These are phyloP conservation scores for Yamadazyma jaroonii DNA, from an alignment of 1,139 yeast genomes.

Conservation along the genomic window DNA sequence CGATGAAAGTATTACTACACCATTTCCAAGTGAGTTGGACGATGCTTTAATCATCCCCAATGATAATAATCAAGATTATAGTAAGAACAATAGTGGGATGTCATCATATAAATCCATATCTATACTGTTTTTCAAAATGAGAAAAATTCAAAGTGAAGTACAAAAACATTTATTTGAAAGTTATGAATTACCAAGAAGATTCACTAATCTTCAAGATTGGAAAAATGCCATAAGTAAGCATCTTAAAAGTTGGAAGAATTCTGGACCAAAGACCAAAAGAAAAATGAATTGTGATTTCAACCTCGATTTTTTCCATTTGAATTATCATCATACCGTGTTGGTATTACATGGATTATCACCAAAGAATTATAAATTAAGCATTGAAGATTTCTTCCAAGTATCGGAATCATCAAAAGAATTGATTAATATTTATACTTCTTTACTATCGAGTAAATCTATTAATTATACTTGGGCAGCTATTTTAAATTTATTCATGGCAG, in stretches of 20 bases:
- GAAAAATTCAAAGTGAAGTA: conserved; percentile 76
- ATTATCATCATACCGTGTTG: conserved; percentile 73
- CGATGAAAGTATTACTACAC: conserved; percentile 61
- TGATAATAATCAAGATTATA: conserved; percentile 20
- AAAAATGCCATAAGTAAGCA: conserved; percentile 46
- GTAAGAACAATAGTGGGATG: conserved; percentile 25
- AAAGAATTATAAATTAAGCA: conserved; percentile 52
- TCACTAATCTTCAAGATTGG: conserved; percentile 57
- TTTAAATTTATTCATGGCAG: conserved; percentile 85
- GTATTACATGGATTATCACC: conserved; percentile 79
- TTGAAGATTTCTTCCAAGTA: conserved; percentile 55
- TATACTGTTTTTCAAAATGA: conserved; percentile 59
- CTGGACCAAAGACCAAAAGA: conserved; percentile 53
- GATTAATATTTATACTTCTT: conserved; percentile 57
- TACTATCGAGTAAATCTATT: conserved; percentile 54
- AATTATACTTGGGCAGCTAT: conserved; percentile 95
- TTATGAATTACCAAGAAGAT: conserved; percentile 67
- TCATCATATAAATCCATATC: conserved; percentile 70
- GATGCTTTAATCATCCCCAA: conserved; percentile 56
- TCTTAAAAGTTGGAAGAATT: conserved; percentile 59
- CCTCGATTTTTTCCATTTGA: conserved; percentile 63
- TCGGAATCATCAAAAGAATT: conserved; percentile 65
- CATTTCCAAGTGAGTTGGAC: conserved; percentile 71
- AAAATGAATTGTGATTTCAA: conserved; percentile 77
- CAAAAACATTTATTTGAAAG: conserved; percentile 70